These are phyloP conservation scores for Avena atlantica DNA, from an alignment of 176 grass and related monocot species.

Conservation along the genomic window DNA sequence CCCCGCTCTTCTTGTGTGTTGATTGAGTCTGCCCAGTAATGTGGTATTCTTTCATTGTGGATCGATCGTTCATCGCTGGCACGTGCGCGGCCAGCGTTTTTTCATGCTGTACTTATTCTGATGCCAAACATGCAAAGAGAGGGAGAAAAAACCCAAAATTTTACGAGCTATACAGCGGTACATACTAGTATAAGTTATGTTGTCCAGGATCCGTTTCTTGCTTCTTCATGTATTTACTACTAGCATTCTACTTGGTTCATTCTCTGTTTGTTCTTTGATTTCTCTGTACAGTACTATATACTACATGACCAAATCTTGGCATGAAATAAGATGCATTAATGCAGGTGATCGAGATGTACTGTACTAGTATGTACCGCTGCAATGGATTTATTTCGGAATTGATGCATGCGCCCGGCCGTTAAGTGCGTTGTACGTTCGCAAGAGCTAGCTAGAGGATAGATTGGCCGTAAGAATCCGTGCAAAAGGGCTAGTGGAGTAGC, in stretches of 20 bases:
- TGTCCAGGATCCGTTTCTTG: not conserved
- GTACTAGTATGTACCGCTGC: not conserved
- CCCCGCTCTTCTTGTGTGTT: slow-evolving; percentile 30
- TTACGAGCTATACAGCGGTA: slow-evolving; percentile 30
- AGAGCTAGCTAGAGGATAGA: not conserved
- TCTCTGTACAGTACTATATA: not conserved
- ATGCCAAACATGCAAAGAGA: not conserved
- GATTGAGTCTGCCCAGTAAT: not conserved
- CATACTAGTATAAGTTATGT: slow-evolving; percentile 45
- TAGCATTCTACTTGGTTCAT: not conserved
- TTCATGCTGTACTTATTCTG: slow-evolving; percentile 34
- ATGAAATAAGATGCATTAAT: not conserved
- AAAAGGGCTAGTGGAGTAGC: slow-evolving; percentile 36
- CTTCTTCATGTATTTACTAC: not conserved
- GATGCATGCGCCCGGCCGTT: slow-evolving; percentile 11
- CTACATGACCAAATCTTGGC: not conserved
- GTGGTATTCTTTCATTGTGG: slow-evolving; percentile 29
- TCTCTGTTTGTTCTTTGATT: not conserved
- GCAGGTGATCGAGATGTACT: not conserved
- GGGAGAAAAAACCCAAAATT: not conserved
- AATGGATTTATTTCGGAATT: not conserved
- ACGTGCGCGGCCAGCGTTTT: not conserved
- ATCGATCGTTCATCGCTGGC: not conserved
- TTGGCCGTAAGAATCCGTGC: slow-evolving; percentile 26
- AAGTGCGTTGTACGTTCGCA: slow-evolving; percentile 37